Evolutionary conservation across 2,329 filamentous ascomycete genomes (phyloP), one percentile per base, ranked within the genome.

Genomic region (Dryadomyces sulphureus): DNA sequence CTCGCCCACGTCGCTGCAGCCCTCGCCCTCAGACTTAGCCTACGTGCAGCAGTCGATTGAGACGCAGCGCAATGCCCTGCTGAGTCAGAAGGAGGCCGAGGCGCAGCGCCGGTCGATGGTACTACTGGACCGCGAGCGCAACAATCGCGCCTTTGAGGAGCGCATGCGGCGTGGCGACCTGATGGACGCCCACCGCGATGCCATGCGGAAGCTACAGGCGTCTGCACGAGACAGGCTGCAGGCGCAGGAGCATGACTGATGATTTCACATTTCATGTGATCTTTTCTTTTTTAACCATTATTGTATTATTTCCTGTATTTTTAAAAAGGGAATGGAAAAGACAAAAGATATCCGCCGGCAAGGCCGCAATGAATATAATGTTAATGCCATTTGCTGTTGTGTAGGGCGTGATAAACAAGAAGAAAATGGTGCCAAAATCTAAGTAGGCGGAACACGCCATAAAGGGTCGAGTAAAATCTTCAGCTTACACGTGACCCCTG

Each of bases 141-240:
- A 70, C 6, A 77, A 84, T 14, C 73, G 73, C 43, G 70, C 71
- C 34, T 79, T 87, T 55, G 82, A 87, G 52, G 77, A 81, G 59
- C 72, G 77, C 52, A 92, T 93, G 83, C 72, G 85, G 45, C 78
- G 75, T 16, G 80, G 81, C 0, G 77, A 83, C 52, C 74, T 94
- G 67, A 68, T 84, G 44, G 81, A 84, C 40, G 72, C 80, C 20
- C 89, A 95, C 60, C 73, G 82, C 19, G 81, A 89, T 52, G 84
- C 82, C 1, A 73, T 95, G 74, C 72, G 83, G 51, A 79, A 72
- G 59, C 83, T 95, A 79, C 88, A 94, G 55, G 63, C 61, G 7
- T 43, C 46, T 22, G 49, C 43, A 9, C 44, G 42, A 7, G 45
- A 25, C 9, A 14, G 27, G 4, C 27, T 32, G 4, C 9, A 32